phyloP scores from a whole-genome alignment of 2,329 filamentous ascomycete species.

The Sporothrix brasiliensis region DNA sequence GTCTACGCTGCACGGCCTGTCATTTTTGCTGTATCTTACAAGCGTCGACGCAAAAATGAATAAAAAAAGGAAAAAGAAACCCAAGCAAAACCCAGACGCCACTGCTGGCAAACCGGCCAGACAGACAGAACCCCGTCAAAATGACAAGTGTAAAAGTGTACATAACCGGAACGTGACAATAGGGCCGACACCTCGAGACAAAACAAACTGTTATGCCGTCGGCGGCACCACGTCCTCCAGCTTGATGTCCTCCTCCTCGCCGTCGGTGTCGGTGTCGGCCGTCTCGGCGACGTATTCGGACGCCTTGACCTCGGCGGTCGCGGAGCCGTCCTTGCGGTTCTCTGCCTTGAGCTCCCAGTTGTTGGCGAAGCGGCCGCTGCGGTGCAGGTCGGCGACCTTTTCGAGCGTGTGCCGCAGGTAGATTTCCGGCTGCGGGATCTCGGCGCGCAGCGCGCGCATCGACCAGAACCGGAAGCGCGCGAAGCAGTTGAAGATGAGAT shows the following conservation, averaged over 20 bases:
- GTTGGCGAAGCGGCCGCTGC: constrained; percentile 81
- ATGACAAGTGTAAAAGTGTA: no score
- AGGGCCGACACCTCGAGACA: not conserved
- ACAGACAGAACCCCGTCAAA: not conserved
- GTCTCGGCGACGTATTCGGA: constrained; percentile 48
- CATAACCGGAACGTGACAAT: not conserved
- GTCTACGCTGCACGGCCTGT: constrained; percentile 16
- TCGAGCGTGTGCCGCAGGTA: constrained; percentile 85
- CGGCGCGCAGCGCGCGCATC: constrained; percentile 80
- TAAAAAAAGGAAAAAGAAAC: not conserved
- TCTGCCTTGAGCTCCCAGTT: constrained; percentile 80
- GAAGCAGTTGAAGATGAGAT: constrained; percentile 83
- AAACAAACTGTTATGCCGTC: not conserved
- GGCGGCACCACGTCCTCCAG: constrained; percentile 73
- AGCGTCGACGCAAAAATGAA: not conserved
- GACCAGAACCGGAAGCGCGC: constrained; percentile 87
- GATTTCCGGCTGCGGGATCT: constrained; percentile 84
- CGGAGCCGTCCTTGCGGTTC: constrained; percentile 58
- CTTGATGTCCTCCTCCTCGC: constrained; percentile 66
- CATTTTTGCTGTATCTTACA: constrained; percentile 18
- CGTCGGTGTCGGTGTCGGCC: constrained; percentile 60
- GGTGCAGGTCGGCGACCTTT: constrained; percentile 79
- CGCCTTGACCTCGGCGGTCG: constrained; percentile 56
- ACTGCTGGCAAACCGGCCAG: not conserved
- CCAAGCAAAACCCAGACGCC: constrained; percentile 2